A percentile compares a stretch with the other conserved stretches of the same genome.
Conservation (phyloP, 106 monocot species). For the Apostasia shenzhenica region DNA sequence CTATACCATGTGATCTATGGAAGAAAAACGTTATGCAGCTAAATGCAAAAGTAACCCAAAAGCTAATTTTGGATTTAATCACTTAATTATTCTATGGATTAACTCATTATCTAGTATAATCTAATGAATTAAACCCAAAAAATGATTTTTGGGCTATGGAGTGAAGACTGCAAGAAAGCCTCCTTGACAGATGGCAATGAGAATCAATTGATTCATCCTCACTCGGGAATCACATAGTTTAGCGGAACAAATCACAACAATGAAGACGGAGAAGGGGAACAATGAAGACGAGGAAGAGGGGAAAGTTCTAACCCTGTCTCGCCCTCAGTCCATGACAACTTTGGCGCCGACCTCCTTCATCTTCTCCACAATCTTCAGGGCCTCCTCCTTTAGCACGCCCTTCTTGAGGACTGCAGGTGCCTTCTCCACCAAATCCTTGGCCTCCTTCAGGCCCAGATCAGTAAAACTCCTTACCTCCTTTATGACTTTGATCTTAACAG, state of each 20-base stretch:
- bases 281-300: not conserved
- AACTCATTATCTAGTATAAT: too few species aligned
- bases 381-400: conserved; percentile 47
- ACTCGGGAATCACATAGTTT: not conserved
- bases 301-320: not conserved
- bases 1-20: not conserved
- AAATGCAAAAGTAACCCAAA: too few species aligned
- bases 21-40: not conserved
- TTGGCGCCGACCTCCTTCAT: conserved; percentile 51
- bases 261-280: too few species aligned
- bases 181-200: not conserved
- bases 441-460: conserved; percentile 51
- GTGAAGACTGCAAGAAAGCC: not conserved
- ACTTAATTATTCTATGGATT: too few species aligned
- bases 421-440: conserved; percentile 62
- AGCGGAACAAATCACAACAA: not conserved
- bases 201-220: not conserved
- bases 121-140: too few species aligned
- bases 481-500: conserved; percentile 47
- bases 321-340: conserved; percentile 34
- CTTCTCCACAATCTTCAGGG: conserved; percentile 51
- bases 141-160: not conserved
- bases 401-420: conserved; percentile 35
- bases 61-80: too few species aligned
- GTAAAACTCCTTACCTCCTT: conserved; percentile 51